Base-by-base conservation (phyloP, 352 stramenopile species). In the Phytophthora brassicae region DNA sequence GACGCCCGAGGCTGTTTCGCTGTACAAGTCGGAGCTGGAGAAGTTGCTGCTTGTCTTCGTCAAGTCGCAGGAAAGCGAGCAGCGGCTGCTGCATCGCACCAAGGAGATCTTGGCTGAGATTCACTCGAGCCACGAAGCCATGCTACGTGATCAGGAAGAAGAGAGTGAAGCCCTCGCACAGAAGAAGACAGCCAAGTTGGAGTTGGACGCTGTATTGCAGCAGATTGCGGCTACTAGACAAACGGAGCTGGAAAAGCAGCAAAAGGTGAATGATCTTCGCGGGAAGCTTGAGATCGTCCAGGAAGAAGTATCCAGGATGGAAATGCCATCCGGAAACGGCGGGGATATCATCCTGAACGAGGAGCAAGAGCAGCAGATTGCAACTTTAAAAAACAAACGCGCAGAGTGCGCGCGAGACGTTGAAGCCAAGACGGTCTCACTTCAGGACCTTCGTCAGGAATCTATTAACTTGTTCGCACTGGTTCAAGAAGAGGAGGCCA, bases 1-100 rank as follows among this genome's bases (percentile, higher is more conserved):
- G 54, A 84, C 88, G 12, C 85, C 85, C 4, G 81, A 90, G 20
- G 59, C 75, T 17, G 86, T 92, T 44, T 84, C 79, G 31, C 66
- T 91, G 24, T 94, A 90, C 70, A 79, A 85, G 49, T 77, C 76
- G 13, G 84, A 94, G 65, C 72, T 94, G n/a, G 77, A 92, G 48
- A 94, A 90, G 63, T 70, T 94, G 48, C 59, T 94, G 14, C 76
- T 72, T 8, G 79, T 76, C 39, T 87, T 81, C 60, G 66, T 81
- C 61, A 94, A 92, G 72, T 92, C 82, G 0, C 84, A 94, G 46
- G 84, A 94, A 63, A 94, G 82, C 64, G 82, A 94, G 56, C 79
- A 90, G 45, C 79, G 80, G 1, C 66, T 94, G 28, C 24, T 90
- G 9, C 66, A 82, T 23, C 82, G 81, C 35, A 87, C 79, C 4